phyloP scores from a whole-genome alignment of 768 basidiomycete species.

The Tremella yokohamensis region DNA sequence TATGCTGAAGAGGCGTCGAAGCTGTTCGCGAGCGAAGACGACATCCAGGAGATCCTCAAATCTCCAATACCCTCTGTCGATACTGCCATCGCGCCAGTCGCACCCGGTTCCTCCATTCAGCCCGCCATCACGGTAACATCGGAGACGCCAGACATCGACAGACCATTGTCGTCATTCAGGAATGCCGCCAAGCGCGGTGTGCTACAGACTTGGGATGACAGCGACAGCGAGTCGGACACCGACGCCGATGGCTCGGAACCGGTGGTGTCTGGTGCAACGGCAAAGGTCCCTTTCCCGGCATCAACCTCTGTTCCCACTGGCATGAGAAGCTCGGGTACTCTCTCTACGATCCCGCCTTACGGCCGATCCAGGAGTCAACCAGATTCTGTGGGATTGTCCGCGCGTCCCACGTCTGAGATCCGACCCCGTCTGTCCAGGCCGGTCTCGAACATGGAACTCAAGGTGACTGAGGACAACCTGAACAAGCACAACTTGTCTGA shows the following conservation, averaged over 20 bases:
- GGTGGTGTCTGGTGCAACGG: no score
- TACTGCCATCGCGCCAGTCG: background rate
- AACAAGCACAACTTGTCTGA: background rate
- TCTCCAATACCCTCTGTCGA: background rate
- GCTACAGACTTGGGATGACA: background rate
- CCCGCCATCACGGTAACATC: background rate
- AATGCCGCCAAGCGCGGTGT: background rate
- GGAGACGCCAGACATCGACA: background rate
- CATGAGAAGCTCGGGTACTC: background rate
- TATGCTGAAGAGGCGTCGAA: background rate
- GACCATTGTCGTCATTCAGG: background rate
- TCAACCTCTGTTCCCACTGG: background rate
- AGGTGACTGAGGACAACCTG: no score
- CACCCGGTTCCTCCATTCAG: background rate
- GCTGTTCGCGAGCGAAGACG: background rate
- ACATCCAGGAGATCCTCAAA: background rate
- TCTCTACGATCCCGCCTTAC: background rate
- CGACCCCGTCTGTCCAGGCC: conserved; percentile 1
- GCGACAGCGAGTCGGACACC: no score
- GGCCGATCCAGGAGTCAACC: background rate
- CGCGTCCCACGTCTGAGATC: background rate
- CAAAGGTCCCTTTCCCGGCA: no score
- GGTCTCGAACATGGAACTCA: background rate
- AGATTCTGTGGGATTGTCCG: background rate
- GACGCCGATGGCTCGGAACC: no score